Percentiles rank a stretch among this genome's conserved stretches.
phyloP scores from a whole-genome alignment of 2,329 filamentous ascomycete species.

The Ambrosiella cleistominuta region DNA sequence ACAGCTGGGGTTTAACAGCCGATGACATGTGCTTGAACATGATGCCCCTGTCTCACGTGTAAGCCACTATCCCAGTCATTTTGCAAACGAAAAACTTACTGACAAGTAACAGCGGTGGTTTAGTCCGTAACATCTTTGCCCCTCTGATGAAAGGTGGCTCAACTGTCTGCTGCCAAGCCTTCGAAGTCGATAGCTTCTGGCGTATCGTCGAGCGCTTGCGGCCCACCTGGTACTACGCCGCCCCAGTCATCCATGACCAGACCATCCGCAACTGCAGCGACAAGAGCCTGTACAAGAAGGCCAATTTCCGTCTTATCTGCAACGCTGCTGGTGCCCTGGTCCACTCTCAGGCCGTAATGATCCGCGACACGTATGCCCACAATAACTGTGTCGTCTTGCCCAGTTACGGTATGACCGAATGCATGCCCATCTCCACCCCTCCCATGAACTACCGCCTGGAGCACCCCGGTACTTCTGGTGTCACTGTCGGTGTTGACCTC shows the following conservation, averaged over 20 bases:
- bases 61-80: conserved; percentile 17
- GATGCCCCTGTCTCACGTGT: conserved; percentile 42
- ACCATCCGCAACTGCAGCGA: conserved; percentile 29
- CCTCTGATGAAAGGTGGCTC: conserved; percentile 36
- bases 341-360: conserved; percentile 30
- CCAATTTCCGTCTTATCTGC: conserved; percentile 33
- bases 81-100: not conserved
- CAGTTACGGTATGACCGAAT: conserved; percentile 43
- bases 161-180: conserved; percentile 34
- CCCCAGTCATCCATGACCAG: conserved; percentile 37
- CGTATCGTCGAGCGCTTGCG: conserved; percentile 29
- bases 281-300: conserved; percentile 23
- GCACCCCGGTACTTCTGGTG: conserved; percentile 34
- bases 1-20: conserved; percentile 32
- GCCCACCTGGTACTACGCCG: conserved; percentile 41
- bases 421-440: conserved; percentile 40
- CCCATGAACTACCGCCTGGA: conserved; percentile 34
- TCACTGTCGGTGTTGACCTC: conserved; percentile 33
- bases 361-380: conserved; percentile 28
- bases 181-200: conserved; percentile 39
- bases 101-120: conserved; percentile 25
- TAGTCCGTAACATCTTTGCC: conserved; percentile 37
- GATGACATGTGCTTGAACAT: conserved; percentile 37
- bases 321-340: conserved; percentile 37
- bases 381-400: conserved; percentile 31